phyloP scores from a whole-genome alignment of 768 basidiomycete genomes.

The Lactarius sanguifluus region DNA sequence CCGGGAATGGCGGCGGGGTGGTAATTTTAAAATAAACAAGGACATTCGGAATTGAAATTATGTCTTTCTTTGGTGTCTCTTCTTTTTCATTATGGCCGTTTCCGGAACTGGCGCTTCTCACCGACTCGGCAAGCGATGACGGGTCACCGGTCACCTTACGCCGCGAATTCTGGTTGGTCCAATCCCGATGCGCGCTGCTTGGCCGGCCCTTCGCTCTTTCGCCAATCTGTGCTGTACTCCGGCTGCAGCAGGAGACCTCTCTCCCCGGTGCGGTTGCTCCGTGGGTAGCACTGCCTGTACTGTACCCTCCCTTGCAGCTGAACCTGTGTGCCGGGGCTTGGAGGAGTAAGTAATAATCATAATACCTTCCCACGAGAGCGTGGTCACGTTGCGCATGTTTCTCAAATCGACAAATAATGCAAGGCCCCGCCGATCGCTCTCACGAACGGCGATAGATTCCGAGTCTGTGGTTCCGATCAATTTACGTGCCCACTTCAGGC shows the following conservation, averaged over 20 bases:
- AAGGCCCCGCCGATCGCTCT: conserved; percentile 24
- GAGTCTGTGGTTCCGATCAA: conserved; percentile 23
- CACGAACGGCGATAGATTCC: conserved; percentile 19
- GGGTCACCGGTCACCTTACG: conserved; percentile 1
- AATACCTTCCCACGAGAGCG: conserved; percentile 14
- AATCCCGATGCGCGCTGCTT: conserved; percentile 1
- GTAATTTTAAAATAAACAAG: conserved; percentile 7
- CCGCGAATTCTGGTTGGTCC: not conserved
- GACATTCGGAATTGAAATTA: conserved; percentile 3
- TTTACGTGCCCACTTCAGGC: conserved; percentile 16
- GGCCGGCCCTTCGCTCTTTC: not conserved
- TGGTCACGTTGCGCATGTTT: conserved; percentile 1
- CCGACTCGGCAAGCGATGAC: conserved; percentile 16
- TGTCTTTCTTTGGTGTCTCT: not conserved
- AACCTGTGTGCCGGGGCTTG: not conserved
- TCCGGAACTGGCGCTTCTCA: conserved; percentile 16
- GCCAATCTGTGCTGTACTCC: not conserved
- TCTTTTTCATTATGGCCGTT: conserved; percentile 25
- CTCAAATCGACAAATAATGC: conserved; percentile 12
- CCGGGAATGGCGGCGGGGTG: conserved; percentile 6
- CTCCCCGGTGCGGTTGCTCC: not conserved
- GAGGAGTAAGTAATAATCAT: not conserved
- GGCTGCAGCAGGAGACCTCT: not conserved
- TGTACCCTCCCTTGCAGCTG: not conserved
- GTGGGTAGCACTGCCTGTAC: not conserved